Evolutionary conservation across 2,329 filamentous ascomycete genomes (phyloP), one percentile per base, ranked within the genome.

Genomic region (Cercospora sp.): DNA sequence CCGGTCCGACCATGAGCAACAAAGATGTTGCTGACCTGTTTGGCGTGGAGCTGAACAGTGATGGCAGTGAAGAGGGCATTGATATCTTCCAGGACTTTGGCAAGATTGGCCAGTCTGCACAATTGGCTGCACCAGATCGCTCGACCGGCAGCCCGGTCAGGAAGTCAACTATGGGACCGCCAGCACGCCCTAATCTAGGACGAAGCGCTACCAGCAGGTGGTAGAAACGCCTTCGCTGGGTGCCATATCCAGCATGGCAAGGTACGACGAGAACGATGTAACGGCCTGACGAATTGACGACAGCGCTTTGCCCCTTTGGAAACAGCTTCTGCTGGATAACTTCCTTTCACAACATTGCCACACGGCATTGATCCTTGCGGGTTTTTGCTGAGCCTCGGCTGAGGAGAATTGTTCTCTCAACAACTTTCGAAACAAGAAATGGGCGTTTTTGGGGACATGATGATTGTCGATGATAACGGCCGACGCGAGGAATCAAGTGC

Each of bases 1-100:
- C 74, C 30, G 55, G 37, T 32, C 58, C 49, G 10, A 65, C 40
- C 16, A 69, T 65, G 55, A 69, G 66, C 43, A 69, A 81, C 62
- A 83, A 81, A 79, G 75, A 78, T 13, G 83, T 86, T 55, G 84
- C 87, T 7, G 85, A 87, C 13, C 84, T 88, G 32, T 88, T 85
- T 73, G 80, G 82, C 21, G 72, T 83, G 0, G 85, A 88, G 40
- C 83, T 89, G 49, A 81, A 88, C 62, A 82, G 84, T 66, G 88
- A 90, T 68, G 87, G 88, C 49, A 81, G 82, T 3, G 83, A 87
- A 67, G 80, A 85, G 13, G 87, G 86, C 1, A 85, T 93, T 61
- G 91, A 93, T 74, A 89, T 93, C 71, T 85, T 91, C 57, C 89
- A 91, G 75, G 90, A 90, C 9, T 93, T 93, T 74, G 87, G 90